phyloP scores from a whole-genome alignment of 441 rosid genomes.

The Croton laevigatus region DNA sequence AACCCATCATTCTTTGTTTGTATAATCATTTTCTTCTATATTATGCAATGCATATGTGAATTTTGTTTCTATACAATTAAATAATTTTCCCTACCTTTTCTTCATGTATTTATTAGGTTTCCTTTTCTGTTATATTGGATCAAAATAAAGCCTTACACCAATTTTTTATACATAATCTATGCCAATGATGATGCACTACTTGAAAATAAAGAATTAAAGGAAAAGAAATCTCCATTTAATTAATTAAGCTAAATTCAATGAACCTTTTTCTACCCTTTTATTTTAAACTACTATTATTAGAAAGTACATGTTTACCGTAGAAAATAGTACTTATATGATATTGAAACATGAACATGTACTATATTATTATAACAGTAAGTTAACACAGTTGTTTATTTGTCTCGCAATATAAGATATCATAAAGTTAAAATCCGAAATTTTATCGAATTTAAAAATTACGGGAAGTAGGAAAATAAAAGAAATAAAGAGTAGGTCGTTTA shows the following conservation, averaged over 20 bases:
- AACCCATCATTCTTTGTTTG: slow-evolving; percentile 9
- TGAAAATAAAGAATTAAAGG: background rate
- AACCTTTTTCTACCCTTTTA: background rate
- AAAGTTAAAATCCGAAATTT: no score
- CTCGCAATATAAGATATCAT: no score
- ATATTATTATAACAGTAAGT: no score
- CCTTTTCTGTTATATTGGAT: slow-evolving; percentile 1
- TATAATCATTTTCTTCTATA: background rate
- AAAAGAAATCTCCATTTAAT: background rate
- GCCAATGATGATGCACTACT: background rate
- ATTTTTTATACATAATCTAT: background rate
- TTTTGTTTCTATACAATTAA: slow-evolving; percentile 8
- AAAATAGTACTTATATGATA: no score
- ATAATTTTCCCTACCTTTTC: background rate
- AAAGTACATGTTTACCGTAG: no score
- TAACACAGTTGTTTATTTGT: no score
- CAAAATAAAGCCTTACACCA: background rate
- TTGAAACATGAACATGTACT: no score
- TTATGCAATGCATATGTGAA: slow-evolving; percentile 15
- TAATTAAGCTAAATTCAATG: background rate
- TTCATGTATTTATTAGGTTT: background rate
- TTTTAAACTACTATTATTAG: no score
- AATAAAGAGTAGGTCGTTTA: slow-evolving; percentile 17
- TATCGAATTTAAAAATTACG: no score
- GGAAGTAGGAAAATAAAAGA: no score